Evolutionary conservation across 1,284 basidiomycete species (phyloP), one percentile per base, ranked within the genome.

Genomic region (Rhizoctonia solani): DNA sequence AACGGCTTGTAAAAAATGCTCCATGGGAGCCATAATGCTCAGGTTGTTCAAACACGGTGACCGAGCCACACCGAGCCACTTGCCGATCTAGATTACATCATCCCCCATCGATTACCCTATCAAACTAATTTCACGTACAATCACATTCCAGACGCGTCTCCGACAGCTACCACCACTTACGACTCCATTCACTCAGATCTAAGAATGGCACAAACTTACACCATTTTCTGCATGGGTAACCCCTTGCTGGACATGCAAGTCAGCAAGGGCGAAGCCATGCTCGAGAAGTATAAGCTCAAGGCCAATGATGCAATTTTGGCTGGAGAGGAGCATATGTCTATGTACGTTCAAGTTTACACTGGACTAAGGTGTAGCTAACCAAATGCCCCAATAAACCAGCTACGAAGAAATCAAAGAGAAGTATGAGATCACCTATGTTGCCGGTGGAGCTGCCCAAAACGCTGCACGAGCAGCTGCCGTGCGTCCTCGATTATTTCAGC

Each of bases 221-320:
- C 81, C 44, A 80, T 95, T 54, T 92, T 95, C 77, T 89, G 86
- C 80, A 80, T 95, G 79, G 93, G 93, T 46, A 95, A 95, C 79
- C 93, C 93, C 73, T 81, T 95, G 77, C 87, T 95, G 70, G 93
- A 95, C 77, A 88, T 95, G 79, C 92, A 93, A 78, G 91, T 93
- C 73, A 86, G 80, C 69, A 83, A 93, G 72, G 93, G 92, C 66
- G 90, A 95, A 76, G 82, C 82, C 52, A 84, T 98, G 69, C 83
- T 99, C 67, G 82, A 90, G 74, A 98, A 98, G 79, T 99, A 99
- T 78, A 85, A 79, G 70, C 86, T 99, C 76, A 94, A 95, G 78
- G 81, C 95, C 63, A 98, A 99, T 83, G 94, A 99, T 77, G 96
- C 97, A 66, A 95, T 98, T 77, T 87, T 98, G 68, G 97, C 95